Base-by-base conservation (phyloP, 306 rosid genomes). In the Myrica gale region DNA sequence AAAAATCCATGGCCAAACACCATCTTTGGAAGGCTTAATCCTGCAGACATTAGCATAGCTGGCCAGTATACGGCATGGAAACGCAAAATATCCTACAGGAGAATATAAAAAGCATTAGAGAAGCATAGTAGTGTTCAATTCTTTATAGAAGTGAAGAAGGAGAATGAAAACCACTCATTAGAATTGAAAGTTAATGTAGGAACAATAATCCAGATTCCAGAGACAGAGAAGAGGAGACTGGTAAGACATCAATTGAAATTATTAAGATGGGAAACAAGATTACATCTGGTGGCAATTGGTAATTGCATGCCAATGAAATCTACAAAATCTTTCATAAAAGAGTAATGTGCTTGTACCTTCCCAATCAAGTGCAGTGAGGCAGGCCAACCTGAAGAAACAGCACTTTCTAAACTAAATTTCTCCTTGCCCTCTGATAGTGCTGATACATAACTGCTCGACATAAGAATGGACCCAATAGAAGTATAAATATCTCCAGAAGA, bases 1-100 rank as follows among this genome's bases (percentile, higher is more conserved):
- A 95, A 83, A 81, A 95, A 95, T 70, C 98, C 98, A 84, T 95
- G 98, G 76, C 98, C 97, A 79, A 89, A 95, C 78, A 95, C 97
- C 93, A 58, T 92, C 85, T 90, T 95, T 20, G 98, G 98, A 83
- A 92, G 97, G 76, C 71, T 84, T 52, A 95, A 74, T 79, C 98
- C 96, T 0, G 98, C 97, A 78, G 97, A 95, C 97, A 90, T 85
- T 71, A 95, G 88, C 98, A 95, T 95, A 71, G 98, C 98, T 55
- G 98, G 97, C 98, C 98, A 95, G 84, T 95, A 95, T 75, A 95
- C 93, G 7, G 97, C 97, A 82, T 92, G 98, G 81, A 95, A 92
- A 55, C 98, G 97, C 69, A 95, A 87, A 84, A 95, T 95, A 85
- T 95, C 98, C 98, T 92, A 13, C 82, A 83, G 71, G 81, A 50